A percentile compares a stretch with the other conserved stretches of the same genome.
These are phyloP conservation scores for Suhomyces wounanorum DNA, from an alignment of 1,139 yeast genomes.

Conservation along the genomic window DNA sequence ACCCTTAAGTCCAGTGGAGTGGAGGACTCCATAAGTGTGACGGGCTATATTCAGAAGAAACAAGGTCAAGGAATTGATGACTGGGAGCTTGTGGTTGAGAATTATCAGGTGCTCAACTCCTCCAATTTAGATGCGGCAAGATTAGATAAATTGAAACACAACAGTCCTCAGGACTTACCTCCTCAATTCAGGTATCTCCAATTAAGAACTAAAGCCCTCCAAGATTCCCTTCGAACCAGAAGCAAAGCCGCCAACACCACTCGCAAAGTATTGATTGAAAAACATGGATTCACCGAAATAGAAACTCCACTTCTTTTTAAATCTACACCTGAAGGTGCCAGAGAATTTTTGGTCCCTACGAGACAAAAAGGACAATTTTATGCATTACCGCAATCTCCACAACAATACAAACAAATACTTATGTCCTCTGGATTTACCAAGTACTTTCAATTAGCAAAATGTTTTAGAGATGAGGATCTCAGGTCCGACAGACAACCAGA, in stretches of 20 bases:
- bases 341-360: slow-evolving; percentile 93
- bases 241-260: slow-evolving; percentile 60
- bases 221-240: slow-evolving; percentile 59
- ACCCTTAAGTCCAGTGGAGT: slow-evolving; percentile 51
- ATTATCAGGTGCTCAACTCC: slow-evolving; percentile 61
- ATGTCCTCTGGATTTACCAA: slow-evolving; percentile 91
- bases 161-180: slow-evolving; percentile 59
- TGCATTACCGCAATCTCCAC: slow-evolving; percentile 97
- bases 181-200: slow-evolving; percentile 81
- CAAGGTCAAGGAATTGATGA: slow-evolving; percentile 10
- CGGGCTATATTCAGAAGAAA: slow-evolving; percentile 46
- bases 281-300: slow-evolving; percentile 68
- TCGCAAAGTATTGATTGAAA: slow-evolving; percentile 48
- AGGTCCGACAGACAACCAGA: slow-evolving; percentile 97
- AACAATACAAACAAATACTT: slow-evolving; percentile 89
- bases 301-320: slow-evolving; percentile 93
- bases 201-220: slow-evolving; percentile 63
- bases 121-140: slow-evolving; percentile 73
- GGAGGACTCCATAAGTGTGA: slow-evolving; percentile 77
- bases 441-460: slow-evolving; percentile 88
- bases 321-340: slow-evolving; percentile 97
- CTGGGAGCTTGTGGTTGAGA: slow-evolving; percentile 60
- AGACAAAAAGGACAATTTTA: slow-evolving; percentile 65
- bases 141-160: slow-evolving; percentile 57
- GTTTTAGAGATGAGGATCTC: slow-evolving; percentile 94